Percentiles rank a stretch among this genome's conserved stretches.
Evolutionary conservation across 2,329 filamentous ascomycete species (phyloP).

Genomic region (Sporothrix inflata): DNA sequence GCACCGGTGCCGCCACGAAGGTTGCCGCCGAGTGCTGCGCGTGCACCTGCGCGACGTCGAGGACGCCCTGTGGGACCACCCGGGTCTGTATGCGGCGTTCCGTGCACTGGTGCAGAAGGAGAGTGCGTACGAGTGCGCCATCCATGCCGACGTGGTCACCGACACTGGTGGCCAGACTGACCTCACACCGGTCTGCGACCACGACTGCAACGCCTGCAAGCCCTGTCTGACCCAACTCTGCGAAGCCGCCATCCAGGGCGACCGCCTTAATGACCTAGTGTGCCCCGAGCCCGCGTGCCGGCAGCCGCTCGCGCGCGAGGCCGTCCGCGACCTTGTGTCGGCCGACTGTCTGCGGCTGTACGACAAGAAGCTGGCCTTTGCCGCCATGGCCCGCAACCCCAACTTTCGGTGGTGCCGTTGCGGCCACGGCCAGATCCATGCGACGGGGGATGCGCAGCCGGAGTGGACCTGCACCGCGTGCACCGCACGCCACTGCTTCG

Average conservation of each 20-base stretch:
- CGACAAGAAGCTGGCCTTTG: conserved; percentile 26
- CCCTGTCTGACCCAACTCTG: conserved; percentile 1
- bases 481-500: neutral
- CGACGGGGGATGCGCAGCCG: neutral
- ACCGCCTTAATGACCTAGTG: conserved; percentile 10
- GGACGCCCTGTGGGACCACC: conserved; percentile 11
- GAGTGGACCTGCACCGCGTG: conserved; percentile 9
- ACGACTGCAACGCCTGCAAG: conserved; percentile 18
- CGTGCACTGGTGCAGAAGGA: neutral
- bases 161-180: neutral
- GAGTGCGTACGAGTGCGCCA: conserved; percentile 16
- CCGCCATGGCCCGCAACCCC: neutral
- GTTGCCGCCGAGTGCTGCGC: neutral
- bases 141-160: neutral
- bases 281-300: conserved; percentile 21
- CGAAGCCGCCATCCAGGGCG: conserved; percentile 19
- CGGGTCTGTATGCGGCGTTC: neutral
- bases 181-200: conserved; percentile 7
- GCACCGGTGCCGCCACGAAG: neutral
- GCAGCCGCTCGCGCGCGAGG: neutral
- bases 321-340: neutral
- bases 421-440: conserved; percentile 24
- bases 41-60: neutral
- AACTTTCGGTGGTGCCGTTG: conserved; percentile 17
- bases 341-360: neutral